Evolutionary conservation across 2,329 filamentous ascomycete genomes (phyloP).

Genomic region (Meredithiella fracta): DNA sequence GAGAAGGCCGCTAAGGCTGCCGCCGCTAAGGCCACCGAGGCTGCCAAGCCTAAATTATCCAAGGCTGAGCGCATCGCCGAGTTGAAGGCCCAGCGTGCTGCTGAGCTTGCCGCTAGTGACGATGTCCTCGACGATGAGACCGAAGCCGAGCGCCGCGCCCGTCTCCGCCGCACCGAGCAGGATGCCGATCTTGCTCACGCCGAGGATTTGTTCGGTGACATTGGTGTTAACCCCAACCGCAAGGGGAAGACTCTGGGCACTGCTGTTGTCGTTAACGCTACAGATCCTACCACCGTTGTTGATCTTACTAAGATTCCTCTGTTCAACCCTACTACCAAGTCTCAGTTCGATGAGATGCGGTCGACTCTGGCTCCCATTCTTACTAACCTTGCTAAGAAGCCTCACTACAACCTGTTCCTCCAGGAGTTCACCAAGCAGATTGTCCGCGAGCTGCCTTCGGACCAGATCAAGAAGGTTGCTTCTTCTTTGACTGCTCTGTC

Average conservation of each 20-base stretch:
- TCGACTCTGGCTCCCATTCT: constrained; percentile 68
- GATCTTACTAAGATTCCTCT: constrained; percentile 66
- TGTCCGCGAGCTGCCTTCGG: constrained; percentile 70
- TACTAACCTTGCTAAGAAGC: constrained; percentile 60
- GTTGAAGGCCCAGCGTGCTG: constrained; percentile 45
- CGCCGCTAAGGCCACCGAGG: constrained; percentile 75
- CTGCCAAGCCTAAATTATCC: constrained; percentile 85
- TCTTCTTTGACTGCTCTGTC: constrained; percentile 73
- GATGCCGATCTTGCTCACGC: constrained; percentile 81
- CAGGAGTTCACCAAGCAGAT: constrained; percentile 83
- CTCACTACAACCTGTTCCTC: constrained; percentile 77
- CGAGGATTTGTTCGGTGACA: constrained; percentile 70
- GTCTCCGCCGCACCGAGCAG: constrained; percentile 65
- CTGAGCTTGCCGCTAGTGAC: constrained; percentile 32
- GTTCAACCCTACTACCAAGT: constrained; percentile 79
- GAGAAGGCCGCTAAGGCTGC: constrained; percentile 82
- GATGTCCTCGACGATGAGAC: constrained; percentile 45
- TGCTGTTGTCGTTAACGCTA: constrained; percentile 51
- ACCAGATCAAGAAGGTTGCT: constrained; percentile 92
- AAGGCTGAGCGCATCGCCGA: constrained; percentile 72
- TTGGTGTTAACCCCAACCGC: constrained; percentile 49
- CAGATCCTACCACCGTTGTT: constrained; percentile 60
- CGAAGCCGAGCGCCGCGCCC: constrained; percentile 54
- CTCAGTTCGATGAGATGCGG: constrained; percentile 67
- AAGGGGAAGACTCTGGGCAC: constrained; percentile 49